These are phyloP conservation scores for Dipodascus geniculatus DNA, from an alignment of 805 yeast species.

Conservation along the genomic window DNA sequence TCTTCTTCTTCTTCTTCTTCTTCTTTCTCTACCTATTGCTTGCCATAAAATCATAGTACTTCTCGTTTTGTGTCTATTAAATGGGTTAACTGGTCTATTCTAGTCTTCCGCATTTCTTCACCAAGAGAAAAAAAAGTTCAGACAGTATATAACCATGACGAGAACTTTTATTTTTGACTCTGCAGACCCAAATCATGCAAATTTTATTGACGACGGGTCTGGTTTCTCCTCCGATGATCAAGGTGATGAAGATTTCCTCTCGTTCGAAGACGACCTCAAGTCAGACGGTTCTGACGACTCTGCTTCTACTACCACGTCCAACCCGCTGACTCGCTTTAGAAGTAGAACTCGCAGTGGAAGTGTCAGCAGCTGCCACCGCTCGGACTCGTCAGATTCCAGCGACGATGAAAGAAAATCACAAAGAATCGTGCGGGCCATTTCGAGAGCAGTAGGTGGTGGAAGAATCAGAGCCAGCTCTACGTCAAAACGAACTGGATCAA, in stretches of 20 bases:
- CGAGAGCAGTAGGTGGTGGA: conserved; percentile 1
- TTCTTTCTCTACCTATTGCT: too few relatives aligned
- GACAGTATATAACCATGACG: not conserved
- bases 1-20: too few relatives aligned
- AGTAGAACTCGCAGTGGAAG: not conserved
- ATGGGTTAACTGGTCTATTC: not conserved
- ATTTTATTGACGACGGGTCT: not conserved
- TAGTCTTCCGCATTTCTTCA: not conserved
- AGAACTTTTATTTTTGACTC: conserved; percentile 1
- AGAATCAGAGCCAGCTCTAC: not conserved
- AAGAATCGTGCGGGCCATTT: conserved; percentile 31
- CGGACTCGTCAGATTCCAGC: conserved; percentile 50
- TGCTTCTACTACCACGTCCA: not conserved
- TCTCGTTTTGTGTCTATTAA: not conserved
- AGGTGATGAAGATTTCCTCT: not conserved
- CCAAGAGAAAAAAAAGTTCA: not conserved
- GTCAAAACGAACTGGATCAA: not conserved
- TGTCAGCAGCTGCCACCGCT: not conserved
- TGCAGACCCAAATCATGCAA: not conserved
- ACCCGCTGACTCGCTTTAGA: not conserved
- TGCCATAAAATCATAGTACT: too few relatives aligned
- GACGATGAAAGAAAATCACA: conserved; percentile 71
- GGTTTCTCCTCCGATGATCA: not conserved
- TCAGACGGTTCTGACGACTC: not conserved
- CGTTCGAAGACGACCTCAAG: not conserved